Evolutionary conservation across 352 stramenopile species (phyloP), one percentile per base, ranked within the genome.

Genomic region (Phytopythium litorale): DNA sequence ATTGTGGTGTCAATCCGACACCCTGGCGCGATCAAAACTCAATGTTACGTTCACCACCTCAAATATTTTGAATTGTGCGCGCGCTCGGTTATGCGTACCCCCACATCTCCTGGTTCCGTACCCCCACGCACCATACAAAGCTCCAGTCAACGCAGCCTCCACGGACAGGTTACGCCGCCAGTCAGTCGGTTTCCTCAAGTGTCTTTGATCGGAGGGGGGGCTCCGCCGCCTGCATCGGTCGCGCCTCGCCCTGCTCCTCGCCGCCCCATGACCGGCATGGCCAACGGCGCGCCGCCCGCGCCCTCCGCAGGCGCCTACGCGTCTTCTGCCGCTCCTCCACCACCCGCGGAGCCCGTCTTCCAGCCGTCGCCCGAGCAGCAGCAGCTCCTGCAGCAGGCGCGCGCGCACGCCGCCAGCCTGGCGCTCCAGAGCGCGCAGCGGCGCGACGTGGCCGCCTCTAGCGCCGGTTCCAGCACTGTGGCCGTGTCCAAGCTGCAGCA

Each of bases 401-500:
- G 45, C 15, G 52, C 43, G 1, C 48, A 64, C 25, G 48, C 58
- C 5, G 49, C 50, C 16, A 58, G 12, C n/a, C 38, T 58, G 48
- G 58, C 48, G 58, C 57, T 54, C 21, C 50, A 57, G 33, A 63
- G 18, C 43, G 37, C 49, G 37, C 48, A 40, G 21, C 46, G 30
- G 23, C 35, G 38, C 58, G 48, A 51, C 18, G 23, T 40, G 49
- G 40, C 23, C 4, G 49, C 9, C 11, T 9, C 49, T 0, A 43
- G 21, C 12, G 38, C n/a, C 25, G n/a, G 6, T 5, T 51, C n/a
- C 38, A 58, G 28, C 15, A 43, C 32, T 18, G 21, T 42, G 40
- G 53, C 42, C 32, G 49, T 28, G 51, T 37, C 58, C 42, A 68
- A 69, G 43, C 58, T 91, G 52, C 79, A 91, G 61, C 78, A 91